Percentiles rank a stretch among this genome's conserved stretches.
Evolutionary conservation across 1,284 basidiomycete genomes (phyloP).

Genomic region (Taiwanofungus camphoratus): DNA sequence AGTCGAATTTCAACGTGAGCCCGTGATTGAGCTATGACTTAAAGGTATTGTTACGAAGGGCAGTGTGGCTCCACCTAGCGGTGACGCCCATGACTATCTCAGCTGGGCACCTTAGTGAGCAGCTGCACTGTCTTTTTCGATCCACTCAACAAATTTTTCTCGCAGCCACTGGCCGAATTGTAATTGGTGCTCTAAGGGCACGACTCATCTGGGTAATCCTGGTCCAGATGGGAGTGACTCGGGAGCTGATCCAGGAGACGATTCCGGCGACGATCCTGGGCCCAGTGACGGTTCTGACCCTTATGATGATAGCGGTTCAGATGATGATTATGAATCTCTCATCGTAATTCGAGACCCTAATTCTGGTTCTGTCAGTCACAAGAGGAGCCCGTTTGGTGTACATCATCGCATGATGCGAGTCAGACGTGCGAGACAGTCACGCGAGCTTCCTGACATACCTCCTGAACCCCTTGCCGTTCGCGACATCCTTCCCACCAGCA

Average conservation of each 20-base stretch:
- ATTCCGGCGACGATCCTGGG: conserved; percentile 7
- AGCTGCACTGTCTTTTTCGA: not conserved
- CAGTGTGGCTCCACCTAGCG: conserved; percentile 28
- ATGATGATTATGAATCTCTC: conserved; percentile 6
- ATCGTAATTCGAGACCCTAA: conserved; percentile 1
- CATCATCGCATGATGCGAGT: conserved; percentile 19
- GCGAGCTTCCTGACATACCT: not conserved
- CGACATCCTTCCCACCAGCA: conserved; percentile 8
- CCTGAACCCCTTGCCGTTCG: not conserved
- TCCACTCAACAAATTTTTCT: conserved; percentile 7
- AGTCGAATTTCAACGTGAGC: not conserved
- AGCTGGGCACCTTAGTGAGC: conserved; percentile 58
- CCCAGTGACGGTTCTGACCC: conserved; percentile 7
- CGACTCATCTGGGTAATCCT: conserved; percentile 24
- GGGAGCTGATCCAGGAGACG: conserved; percentile 3
- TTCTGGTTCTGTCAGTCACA: not conserved
- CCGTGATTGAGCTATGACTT: conserved; percentile 29
- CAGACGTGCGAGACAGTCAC: not conserved
- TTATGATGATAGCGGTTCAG: conserved; percentile 2
- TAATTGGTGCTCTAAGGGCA: conserved; percentile 30
- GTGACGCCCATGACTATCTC: conserved; percentile 44
- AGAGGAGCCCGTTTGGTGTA: conserved; percentile 1
- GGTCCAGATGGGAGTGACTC: conserved; percentile 15
- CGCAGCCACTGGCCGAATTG: conserved; percentile 61
- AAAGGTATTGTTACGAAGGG: conserved; percentile 23